Base-by-base conservation (phyloP, 306 rosid species). In the Inga laurina region DNA sequence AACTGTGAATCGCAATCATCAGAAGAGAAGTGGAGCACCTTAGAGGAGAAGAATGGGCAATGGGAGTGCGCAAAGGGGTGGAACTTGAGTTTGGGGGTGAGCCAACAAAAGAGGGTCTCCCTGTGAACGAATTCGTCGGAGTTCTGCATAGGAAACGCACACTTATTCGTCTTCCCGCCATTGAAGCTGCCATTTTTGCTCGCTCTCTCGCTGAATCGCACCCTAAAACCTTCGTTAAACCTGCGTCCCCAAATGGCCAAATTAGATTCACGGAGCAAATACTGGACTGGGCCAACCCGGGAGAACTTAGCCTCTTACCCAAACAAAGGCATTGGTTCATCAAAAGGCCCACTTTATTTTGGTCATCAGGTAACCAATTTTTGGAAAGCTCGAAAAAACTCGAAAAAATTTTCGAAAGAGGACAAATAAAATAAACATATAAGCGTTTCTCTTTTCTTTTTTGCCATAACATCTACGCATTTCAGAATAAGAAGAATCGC, bases 201-300 rank as follows among this genome's bases (percentile, higher is more conserved):
- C 22, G 2, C 69, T 18, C n/a, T 7, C 32, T 15, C 71, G 15
- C 10, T 14, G 51, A 75, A 15, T 73, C 69, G 35, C 24, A 76
- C 81, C 81, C 82, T 82, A 57, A 82, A 82, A 76, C 73, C 85
- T 76, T 51, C 5, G 73, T 32, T 68, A 82, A 82, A 82, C 52
- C 82, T 62, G 30, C 30, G 30, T 0, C 30, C 30, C 41, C 7
- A 37, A 37, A 37, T 37, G 41, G 41, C 7, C 41, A 5, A 37
- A 37, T 37, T 37, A 37, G 41, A 37, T 2, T 12, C 6, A 7
- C 27, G 8, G 61, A 46, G 41, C 44, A 3, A 8, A 19, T 18
- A 19, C 65, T 51, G 18, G 19, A 51, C 18, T 51, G 78, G 78
- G 46, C 78, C 78, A 32, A 51, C 18, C 64, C 64, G 2, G 14